phyloP scores from a whole-genome alignment of 805 yeast species.

The Pichia pseudocactophila region DNA sequence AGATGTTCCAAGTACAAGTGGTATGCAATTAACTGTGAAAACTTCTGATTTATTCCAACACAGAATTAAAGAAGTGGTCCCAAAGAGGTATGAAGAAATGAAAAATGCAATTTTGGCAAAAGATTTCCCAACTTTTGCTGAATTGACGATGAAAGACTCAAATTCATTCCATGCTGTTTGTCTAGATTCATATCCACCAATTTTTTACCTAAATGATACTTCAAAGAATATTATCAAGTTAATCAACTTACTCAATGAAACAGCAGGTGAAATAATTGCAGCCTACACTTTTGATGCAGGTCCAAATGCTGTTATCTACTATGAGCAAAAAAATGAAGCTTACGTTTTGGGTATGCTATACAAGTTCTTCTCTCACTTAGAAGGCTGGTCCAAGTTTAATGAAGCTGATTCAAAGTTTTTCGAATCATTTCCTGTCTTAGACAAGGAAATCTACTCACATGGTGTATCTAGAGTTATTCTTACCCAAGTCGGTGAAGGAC shows the following conservation, averaged over 20 bases:
- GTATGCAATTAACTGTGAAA: constrained; percentile 92
- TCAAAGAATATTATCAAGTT: constrained; percentile 74
- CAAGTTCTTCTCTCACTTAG: constrained; percentile 46
- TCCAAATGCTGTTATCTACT: constrained; percentile 95
- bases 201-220: constrained; percentile 86
- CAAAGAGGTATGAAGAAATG: constrained; percentile 78
- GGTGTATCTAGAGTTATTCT: constrained; percentile 81
- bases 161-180: constrained; percentile 98
- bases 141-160: constrained; percentile 90
- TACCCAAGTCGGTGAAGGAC: constrained; percentile 85
- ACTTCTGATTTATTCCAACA: constrained; percentile 81
- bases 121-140: constrained; percentile 76
- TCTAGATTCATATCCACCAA: constrained; percentile 91
- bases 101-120: constrained; percentile 60
- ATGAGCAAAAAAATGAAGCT: constrained; percentile 66
- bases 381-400: constrained; percentile 51
- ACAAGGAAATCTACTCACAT: constrained; percentile 26
- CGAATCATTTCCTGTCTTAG: constrained; percentile 22
- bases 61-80: constrained; percentile 77
- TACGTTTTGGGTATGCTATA: constrained; percentile 63
- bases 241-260: constrained; percentile 67
- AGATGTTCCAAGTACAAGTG: constrained; percentile 89
- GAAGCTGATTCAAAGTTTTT: constrained; percentile 11
- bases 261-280: constrained; percentile 62
- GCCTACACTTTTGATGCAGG: constrained; percentile 99